Conservation (phyloP, 2,329 filamentous ascomycete species). For the Shiraia bambusicola region DNA sequence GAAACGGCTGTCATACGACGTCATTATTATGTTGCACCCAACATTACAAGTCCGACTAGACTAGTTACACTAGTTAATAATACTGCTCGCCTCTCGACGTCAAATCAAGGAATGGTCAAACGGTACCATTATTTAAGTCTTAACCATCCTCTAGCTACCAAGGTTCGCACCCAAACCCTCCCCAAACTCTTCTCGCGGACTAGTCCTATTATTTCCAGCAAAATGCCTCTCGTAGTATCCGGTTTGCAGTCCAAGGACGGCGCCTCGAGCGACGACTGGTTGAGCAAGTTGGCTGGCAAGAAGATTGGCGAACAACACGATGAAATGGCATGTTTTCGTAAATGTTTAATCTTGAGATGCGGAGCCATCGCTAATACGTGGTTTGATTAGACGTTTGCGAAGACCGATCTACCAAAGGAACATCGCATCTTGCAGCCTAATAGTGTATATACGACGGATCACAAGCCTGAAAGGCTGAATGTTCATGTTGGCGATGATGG, state of each 20-base stretch:
- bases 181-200: constrained; percentile 3
- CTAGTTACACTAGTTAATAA: no score
- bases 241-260: constrained; percentile 46
- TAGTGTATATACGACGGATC: constrained; percentile 51
- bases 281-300: constrained; percentile 54
- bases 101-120: constrained; percentile 16
- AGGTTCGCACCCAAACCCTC: constrained; percentile 1
- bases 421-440: constrained; percentile 52
- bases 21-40: no score
- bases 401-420: constrained; percentile 51
- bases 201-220: constrained; percentile 10
- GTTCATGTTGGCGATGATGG: constrained; percentile 53
- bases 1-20: no score
- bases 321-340: constrained; percentile 44
- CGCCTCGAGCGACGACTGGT: constrained; percentile 46
- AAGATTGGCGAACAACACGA: constrained; percentile 52
- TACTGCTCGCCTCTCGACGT: neutral
- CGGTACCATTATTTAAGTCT: neutral
- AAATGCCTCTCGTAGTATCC: constrained; percentile 56
- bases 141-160: constrained; percentile 1
- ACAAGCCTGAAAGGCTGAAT: constrained; percentile 52
- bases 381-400: constrained; percentile 51
- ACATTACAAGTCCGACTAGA: no score
- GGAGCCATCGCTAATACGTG: neutral
- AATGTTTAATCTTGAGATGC: neutral